phyloP scores from a whole-genome alignment of 768 basidiomycete species.

The Boletus edulis region DNA sequence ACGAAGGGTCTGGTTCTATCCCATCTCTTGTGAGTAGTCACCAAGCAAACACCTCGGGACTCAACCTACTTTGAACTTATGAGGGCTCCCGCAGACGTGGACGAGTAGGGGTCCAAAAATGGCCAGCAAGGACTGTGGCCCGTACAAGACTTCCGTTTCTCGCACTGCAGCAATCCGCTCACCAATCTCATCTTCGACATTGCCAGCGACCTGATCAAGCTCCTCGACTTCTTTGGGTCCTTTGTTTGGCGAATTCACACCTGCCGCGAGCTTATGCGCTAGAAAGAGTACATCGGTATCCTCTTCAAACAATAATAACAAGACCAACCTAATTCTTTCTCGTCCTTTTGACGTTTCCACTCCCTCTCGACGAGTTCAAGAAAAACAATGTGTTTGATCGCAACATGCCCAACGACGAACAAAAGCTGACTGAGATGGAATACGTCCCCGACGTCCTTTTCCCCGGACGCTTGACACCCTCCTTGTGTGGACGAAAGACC shows the following conservation, averaged over 20 bases:
- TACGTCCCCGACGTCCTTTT: slow-evolving; percentile 69
- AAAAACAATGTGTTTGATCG: slow-evolving; percentile 96
- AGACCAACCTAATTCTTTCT: slow-evolving; percentile 68
- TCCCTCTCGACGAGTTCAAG: slow-evolving; percentile 94
- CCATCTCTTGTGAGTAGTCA: slow-evolving; percentile 4
- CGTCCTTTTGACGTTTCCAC: slow-evolving; percentile 95
- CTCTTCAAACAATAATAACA: not conserved
- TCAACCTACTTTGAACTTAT: slow-evolving; percentile 75
- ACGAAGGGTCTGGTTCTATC: slow-evolving; percentile 82
- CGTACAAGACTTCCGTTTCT: slow-evolving; percentile 86
- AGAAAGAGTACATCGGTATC: not conserved
- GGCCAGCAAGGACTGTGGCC: slow-evolving; percentile 74
- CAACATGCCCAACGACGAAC: slow-evolving; percentile 94
- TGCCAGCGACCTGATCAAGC: slow-evolving; percentile 95
- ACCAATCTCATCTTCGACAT: slow-evolving; percentile 97
- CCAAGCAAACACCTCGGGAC: not conserved
- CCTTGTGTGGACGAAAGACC: slow-evolving; percentile 10
- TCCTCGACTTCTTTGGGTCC: slow-evolving; percentile 71
- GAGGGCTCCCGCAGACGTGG: slow-evolving; percentile 86
- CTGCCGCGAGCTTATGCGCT: slow-evolving; percentile 62
- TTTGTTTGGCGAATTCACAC: slow-evolving; percentile 35
- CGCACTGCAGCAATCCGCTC: slow-evolving; percentile 82
- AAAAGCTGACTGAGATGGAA: slow-evolving; percentile 92
- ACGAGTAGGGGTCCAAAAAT: slow-evolving; percentile 89
- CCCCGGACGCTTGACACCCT: slow-evolving; percentile 13